A percentile compares a stretch with the other conserved stretches of the same genome.
These are phyloP conservation scores for Acrocalymma vagum DNA, from an alignment of 2,329 filamentous ascomycete genomes.

Conservation along the genomic window DNA sequence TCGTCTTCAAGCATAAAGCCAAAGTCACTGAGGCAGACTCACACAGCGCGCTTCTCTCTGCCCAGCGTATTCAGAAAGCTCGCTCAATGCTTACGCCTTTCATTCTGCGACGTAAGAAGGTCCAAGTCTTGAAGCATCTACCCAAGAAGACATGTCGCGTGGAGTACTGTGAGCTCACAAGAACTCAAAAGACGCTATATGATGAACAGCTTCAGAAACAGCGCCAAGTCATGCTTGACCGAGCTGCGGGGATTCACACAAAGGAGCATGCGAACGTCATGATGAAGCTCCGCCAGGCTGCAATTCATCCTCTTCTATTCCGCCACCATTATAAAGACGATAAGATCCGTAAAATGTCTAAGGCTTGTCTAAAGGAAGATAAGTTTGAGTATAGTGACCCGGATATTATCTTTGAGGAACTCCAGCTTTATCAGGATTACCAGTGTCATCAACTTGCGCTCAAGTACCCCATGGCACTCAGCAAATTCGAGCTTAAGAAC, in stretches of 20 bases:
- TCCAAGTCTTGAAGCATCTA: constrained; percentile 84
- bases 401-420: constrained; percentile 62
- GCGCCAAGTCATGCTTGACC: constrained; percentile 67
- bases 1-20: constrained; percentile 91
- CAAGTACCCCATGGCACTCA: constrained; percentile 61
- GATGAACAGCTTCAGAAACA: constrained; percentile 71
- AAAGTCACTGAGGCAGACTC: constrained; percentile 75
- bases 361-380: constrained; percentile 76
- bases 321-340: constrained; percentile 80
- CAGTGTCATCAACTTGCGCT: constrained; percentile 67
- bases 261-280: constrained; percentile 66
- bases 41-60: constrained; percentile 84
- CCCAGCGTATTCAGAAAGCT: constrained; percentile 84
- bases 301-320: constrained; percentile 90
- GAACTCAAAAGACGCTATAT: constrained; percentile 78
- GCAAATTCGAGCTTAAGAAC: constrained; percentile 65
- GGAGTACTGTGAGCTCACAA: constrained; percentile 81
- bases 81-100: constrained; percentile 95
- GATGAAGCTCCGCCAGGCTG: constrained; percentile 91
- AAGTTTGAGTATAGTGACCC: constrained; percentile 60
- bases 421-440: constrained; percentile 66
- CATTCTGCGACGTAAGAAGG: constrained; percentile 91
- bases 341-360: constrained; percentile 78
- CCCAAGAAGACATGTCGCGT: constrained; percentile 81
- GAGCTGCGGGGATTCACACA: constrained; percentile 63